phyloP scores from a whole-genome alignment of 257 asterid species.

The Cynanchum wilfordii region DNA sequence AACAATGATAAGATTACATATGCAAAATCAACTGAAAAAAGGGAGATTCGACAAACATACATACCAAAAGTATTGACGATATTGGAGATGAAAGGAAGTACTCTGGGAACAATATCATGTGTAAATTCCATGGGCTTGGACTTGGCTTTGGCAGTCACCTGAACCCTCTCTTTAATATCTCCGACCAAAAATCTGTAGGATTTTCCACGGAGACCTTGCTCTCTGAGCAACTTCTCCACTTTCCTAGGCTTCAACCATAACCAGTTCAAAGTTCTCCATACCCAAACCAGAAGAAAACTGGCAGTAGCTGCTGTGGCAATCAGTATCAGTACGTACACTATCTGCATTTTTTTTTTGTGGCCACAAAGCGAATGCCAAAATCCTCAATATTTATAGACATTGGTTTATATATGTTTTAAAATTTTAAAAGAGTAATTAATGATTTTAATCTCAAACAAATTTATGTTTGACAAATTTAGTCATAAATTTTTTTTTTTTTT shows the following conservation, averaged over 20 bases:
- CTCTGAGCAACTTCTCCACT: not conserved
- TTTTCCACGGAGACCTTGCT: conserved; percentile 1
- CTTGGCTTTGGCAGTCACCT: not conserved
- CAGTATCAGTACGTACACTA: not conserved
- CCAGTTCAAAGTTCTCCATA: conserved; percentile 6
- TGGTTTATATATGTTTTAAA: no score
- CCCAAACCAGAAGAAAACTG: not conserved
- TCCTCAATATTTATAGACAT: no score
- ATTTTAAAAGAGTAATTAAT: no score
- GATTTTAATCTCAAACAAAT: no score
- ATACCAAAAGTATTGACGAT: not conserved
- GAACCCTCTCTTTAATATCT: not conserved
- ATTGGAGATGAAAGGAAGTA: not conserved
- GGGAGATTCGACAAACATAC: not conserved
- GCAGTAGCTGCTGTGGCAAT: not conserved
- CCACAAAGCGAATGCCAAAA: no score
- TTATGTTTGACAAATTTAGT: no score
- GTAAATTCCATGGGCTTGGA: conserved; percentile 18
- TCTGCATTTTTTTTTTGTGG: not conserved
- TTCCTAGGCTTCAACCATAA: not conserved
- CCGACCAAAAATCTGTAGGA: conserved; percentile 6
- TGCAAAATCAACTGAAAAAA: not conserved
- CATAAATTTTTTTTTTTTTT: no score
- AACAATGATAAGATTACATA: no score
- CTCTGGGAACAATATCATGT: conserved; percentile 35